Percentiles rank a stretch among this genome's conserved stretches.
Conservation (phyloP, 352 stramenopile species). For the Globisporangium middletonii region DNA sequence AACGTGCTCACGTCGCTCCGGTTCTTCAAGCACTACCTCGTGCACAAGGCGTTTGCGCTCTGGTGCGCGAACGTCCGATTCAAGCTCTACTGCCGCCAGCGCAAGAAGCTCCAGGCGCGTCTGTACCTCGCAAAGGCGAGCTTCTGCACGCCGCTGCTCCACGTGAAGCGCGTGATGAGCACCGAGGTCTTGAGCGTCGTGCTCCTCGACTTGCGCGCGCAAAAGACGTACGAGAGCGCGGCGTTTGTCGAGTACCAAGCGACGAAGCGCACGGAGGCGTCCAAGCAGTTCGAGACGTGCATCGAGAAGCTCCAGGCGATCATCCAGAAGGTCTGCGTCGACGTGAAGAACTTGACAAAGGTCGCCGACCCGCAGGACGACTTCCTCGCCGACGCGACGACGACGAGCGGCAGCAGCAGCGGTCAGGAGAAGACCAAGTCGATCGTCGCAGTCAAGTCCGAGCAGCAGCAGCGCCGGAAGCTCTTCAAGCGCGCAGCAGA, state of each 20-base stretch:
- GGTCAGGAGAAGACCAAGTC: constrained; percentile 86
- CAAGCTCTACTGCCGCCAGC: constrained; percentile 88
- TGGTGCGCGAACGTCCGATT: constrained; percentile 89
- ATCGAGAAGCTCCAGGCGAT: constrained; percentile 90
- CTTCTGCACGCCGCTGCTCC: constrained; percentile 83
- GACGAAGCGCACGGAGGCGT: constrained; percentile 76
- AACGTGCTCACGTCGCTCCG: constrained; percentile 92
- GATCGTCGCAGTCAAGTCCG: constrained; percentile 90
- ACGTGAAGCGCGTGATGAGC: constrained; percentile 88
- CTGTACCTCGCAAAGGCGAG: constrained; percentile 90
- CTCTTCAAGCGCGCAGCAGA: constrained; percentile 81
- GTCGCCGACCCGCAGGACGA: constrained; percentile 51
- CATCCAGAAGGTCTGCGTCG: constrained; percentile 84
- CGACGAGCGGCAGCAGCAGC: constrained; percentile 17
- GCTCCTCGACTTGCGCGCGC: constrained; percentile 74
- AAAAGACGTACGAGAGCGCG: constrained; percentile 86
- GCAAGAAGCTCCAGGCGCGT: constrained; percentile 68
- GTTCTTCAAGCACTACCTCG: constrained; percentile 94
- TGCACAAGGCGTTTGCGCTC: constrained; percentile 86
- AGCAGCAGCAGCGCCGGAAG: constrained; percentile 77
- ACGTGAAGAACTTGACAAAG: constrained; percentile 88
- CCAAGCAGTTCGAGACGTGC: constrained; percentile 88
- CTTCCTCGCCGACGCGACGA: constrained; percentile 41
- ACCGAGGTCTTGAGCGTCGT: constrained; percentile 79
- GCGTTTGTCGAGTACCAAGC: constrained; percentile 90